Evolutionary conservation across 495 filamentous ascomycete genomes (phyloP), one percentile per base, ranked within the genome.

Genomic region (Jackrogersella multiformis): DNA sequence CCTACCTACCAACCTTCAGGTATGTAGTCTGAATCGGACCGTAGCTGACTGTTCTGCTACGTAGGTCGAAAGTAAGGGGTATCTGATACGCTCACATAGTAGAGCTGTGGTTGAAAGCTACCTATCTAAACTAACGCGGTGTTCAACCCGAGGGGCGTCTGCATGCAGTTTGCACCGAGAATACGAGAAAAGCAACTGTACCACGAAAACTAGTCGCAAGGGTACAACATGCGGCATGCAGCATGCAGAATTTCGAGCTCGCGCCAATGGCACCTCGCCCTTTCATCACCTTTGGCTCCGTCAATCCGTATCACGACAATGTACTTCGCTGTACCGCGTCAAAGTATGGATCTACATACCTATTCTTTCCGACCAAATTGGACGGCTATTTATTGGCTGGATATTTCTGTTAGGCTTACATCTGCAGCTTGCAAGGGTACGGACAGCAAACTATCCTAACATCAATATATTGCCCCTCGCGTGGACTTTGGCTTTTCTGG

Each of bases 141-240:
- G 46, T 53, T 28, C n/a, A 58, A 5, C n/a, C 54, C 55, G 54
- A 64, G 45, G 20, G 23, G 15, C 26, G 66, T 57, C 35, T 55
- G 44, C 30, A 64, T 64, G 66, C 66, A 61, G 60, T 38, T 55
- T 64, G 61, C 51, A 49, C 13, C 16, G 21, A 41, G 56, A 69
- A 65, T 69, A 69, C 66, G 66, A 69, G 66, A 61, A 69, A 61
- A 28, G 20, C 39, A 21, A 42, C 66, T n/a, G n/a, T n/a, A n/a
- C n/a, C n/a, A n/a, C n/a, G n/a, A n/a, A n/a, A n/a, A n/a, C n/a
- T n/a, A n/a, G n/a, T 15, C 24, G 32, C 44, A 41, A 34, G 35
- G 61, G 42, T 46, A 23, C 23, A 21, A 44, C 9, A 44, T 48
- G 15, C 45, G 18, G 15, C 45, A 30, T 56, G 23, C 57, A 53